phyloP scores from a whole-genome alignment of 2,329 filamentous ascomycete genomes.

The Elsinoe batatas region DNA sequence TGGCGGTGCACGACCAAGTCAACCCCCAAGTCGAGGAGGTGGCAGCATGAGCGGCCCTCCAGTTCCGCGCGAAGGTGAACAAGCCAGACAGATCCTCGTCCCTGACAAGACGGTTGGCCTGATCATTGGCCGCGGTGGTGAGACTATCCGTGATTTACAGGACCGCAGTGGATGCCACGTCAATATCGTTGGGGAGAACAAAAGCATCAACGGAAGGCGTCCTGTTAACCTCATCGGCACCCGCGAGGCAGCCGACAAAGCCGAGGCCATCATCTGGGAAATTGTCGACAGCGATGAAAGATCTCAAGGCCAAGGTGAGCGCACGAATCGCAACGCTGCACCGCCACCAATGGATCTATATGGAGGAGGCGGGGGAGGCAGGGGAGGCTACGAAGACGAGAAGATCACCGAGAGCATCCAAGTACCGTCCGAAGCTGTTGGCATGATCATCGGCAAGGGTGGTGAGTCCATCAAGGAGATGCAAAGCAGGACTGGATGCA shows the following conservation, averaged over 20 bases:
- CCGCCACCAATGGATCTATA: slow-evolving; percentile 19
- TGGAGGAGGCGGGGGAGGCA: slow-evolving; percentile 30
- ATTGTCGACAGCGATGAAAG: slow-evolving; percentile 82
- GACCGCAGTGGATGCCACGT: slow-evolving; percentile 90
- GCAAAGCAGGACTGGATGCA: slow-evolving; percentile 79
- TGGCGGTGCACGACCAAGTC: slow-evolving; percentile 18
- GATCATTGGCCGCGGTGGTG: slow-evolving; percentile 86
- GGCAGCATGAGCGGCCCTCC: slow-evolving; percentile 24
- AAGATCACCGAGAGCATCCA: slow-evolving; percentile 76
- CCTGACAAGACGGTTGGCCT: slow-evolving; percentile 85
- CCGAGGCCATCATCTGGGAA: slow-evolving; percentile 82
- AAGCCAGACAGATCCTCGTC: slow-evolving; percentile 87
- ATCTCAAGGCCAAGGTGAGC: slow-evolving; percentile 14
- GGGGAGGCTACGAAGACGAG: slow-evolving; percentile 46
- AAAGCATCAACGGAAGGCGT: slow-evolving; percentile 80
- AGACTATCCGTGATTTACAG: slow-evolving; percentile 86
- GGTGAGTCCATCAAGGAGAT: slow-evolving; percentile 92
- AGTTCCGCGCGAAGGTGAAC: slow-evolving; percentile 65
- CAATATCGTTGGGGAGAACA: slow-evolving; percentile 88
- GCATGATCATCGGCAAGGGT: slow-evolving; percentile 92
- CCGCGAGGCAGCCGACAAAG: slow-evolving; percentile 60
- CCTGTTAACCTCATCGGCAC: slow-evolving; percentile 85
- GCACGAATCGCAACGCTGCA: slow-evolving; percentile 13
- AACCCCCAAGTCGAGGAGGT: slow-evolving; percentile 12
- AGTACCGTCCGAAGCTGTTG: slow-evolving; percentile 82